These are phyloP conservation scores for Quillaja saponaria DNA, from an alignment of 306 rosid genomes.

Conservation along the genomic window DNA sequence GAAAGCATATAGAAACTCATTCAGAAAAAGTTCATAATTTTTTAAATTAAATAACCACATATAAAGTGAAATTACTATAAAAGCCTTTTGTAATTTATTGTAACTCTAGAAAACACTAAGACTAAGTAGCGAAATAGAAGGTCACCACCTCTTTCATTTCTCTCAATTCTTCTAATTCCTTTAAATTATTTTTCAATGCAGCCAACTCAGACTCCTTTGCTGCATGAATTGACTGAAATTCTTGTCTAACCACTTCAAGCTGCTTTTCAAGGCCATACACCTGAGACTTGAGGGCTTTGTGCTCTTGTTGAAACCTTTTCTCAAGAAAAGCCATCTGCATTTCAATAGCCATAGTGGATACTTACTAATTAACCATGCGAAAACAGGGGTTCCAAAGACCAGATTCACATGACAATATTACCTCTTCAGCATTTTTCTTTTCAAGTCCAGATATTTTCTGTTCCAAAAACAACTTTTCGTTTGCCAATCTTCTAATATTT, in stretches of 20 bases:
- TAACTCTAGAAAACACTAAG: not conserved
- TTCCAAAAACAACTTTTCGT: slow-evolving; percentile 62
- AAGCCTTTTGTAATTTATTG: not conserved
- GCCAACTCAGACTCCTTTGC: slow-evolving; percentile 66
- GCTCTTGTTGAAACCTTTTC: slow-evolving; percentile 61
- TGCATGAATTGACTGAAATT: slow-evolving; percentile 60
- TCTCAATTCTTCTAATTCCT: slow-evolving; percentile 88
- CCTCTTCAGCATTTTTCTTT: slow-evolving; percentile 71
- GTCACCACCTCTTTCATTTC: slow-evolving; percentile 91
- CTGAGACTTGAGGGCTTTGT: slow-evolving; percentile 50
- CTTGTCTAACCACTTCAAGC: slow-evolving; percentile 52
- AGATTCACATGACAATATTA: slow-evolving; percentile 30
- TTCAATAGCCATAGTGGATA: slow-evolving; percentile 31
- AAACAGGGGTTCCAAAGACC: slow-evolving; percentile 17
- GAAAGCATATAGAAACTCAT: slow-evolving; percentile 21
- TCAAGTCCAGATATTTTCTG: slow-evolving; percentile 57
- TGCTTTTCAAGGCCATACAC: slow-evolving; percentile 68
- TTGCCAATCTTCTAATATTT: slow-evolving; percentile 52
- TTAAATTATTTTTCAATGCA: slow-evolving; percentile 55
- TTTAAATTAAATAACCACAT: slow-evolving; percentile 4
- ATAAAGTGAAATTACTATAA: not conserved
- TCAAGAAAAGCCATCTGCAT: slow-evolving; percentile 62
- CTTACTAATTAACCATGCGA: slow-evolving; percentile 19
- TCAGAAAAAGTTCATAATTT: not conserved
- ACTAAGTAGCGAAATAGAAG: not conserved